These are phyloP conservation scores for Rhodotorula sp. DNA, from an alignment of 1,284 basidiomycete genomes.

Conservation along the genomic window DNA sequence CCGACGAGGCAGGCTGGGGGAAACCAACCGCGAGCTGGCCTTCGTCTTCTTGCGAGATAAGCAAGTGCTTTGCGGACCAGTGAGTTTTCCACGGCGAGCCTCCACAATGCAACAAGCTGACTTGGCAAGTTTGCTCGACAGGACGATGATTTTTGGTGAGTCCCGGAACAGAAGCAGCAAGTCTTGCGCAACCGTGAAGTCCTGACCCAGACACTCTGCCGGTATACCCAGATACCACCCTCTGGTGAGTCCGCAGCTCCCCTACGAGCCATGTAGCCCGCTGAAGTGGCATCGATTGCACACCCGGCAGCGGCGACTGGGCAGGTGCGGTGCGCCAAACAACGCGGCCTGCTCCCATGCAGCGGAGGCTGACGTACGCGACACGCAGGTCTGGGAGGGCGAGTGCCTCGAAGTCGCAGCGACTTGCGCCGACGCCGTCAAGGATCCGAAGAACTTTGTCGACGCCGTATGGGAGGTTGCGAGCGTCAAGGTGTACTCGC, in stretches of 20 bases:
- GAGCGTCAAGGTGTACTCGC: constrained; percentile 11
- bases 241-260: not conserved
- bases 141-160: constrained; percentile 18
- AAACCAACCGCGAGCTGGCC: constrained; percentile 23
- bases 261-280: no score
- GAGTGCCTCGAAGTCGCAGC: not conserved
- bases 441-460: constrained; percentile 8
- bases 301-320: constrained; percentile 24
- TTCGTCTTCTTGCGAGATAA: constrained; percentile 4
- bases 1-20: constrained; percentile 22
- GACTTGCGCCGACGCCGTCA: constrained; percentile 14
- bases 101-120: no score
- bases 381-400: not conserved
- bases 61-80: constrained; percentile 23
- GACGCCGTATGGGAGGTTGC: constrained; percentile 21
- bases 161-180: no score
- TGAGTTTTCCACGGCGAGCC: not conserved
- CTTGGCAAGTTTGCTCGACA: not conserved
- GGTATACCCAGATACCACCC: constrained; percentile 6
- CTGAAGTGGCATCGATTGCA: constrained; percentile 22
- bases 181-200: no score
- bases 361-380: no score
- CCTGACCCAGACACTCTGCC: no score
- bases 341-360: no score
- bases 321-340: constrained; percentile 10